Conservation (phyloP, 257 asterid genomes). For the Catharanthus roseus region DNA sequence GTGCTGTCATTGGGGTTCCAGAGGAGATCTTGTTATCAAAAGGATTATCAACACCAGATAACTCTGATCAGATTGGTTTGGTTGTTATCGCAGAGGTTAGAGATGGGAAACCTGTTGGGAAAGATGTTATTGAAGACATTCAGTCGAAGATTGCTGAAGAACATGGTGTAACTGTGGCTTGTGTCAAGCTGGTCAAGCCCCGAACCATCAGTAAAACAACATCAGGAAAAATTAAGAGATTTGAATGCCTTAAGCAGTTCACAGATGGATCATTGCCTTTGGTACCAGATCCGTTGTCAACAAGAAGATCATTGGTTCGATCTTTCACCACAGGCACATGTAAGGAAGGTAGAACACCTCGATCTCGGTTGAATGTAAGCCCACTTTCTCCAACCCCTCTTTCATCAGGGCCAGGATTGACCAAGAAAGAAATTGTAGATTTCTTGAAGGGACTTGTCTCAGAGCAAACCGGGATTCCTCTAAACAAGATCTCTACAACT, state of each 20-base stretch:
- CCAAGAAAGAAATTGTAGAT: slow-evolving; percentile 47
- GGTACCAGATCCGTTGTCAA: slow-evolving; percentile 41
- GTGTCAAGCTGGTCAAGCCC: slow-evolving; percentile 61
- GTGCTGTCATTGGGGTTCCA: slow-evolving; percentile 79
- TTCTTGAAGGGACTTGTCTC: slow-evolving; percentile 54
- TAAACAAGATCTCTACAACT: slow-evolving; percentile 52
- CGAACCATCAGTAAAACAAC: slow-evolving; percentile 78
- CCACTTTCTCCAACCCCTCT: slow-evolving; percentile 21
- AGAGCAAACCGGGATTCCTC: slow-evolving; percentile 55
- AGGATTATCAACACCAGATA: slow-evolving; percentile 51
- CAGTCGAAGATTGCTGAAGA: slow-evolving; percentile 60
- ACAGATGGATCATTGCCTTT: slow-evolving; percentile 55
- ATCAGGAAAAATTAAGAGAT: slow-evolving; percentile 73
- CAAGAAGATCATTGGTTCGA: slow-evolving; percentile 43
- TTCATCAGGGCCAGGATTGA: slow-evolving; percentile 28
- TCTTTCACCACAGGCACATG: slow-evolving; percentile 77
- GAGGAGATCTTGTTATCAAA: slow-evolving; percentile 61
- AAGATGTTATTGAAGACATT: slow-evolving; percentile 47
- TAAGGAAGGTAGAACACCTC: slow-evolving; percentile 64
- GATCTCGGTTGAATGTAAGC: slow-evolving; percentile 31
- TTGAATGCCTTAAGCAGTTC: slow-evolving; percentile 74
- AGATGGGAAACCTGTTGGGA: slow-evolving; percentile 52
- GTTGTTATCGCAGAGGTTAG: slow-evolving; percentile 76
- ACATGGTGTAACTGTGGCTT: slow-evolving; percentile 66
- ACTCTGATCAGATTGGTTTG: slow-evolving; percentile 67